Base-by-base conservation (phyloP, 2,329 filamentous ascomycete species). In the Ophiosphaerella herpotricha region DNA sequence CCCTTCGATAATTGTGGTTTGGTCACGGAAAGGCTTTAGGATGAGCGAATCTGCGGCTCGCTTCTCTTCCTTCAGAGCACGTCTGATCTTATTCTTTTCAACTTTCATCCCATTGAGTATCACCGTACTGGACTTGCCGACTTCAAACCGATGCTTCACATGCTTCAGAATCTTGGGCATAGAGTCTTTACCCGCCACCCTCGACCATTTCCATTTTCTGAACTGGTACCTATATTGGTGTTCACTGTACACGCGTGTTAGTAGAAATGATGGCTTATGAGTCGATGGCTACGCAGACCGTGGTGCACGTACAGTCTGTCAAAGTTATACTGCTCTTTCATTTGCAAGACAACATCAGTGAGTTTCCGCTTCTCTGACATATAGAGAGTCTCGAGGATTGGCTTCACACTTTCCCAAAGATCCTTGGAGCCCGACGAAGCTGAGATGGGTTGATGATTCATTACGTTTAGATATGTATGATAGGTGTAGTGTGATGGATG, bases 201-300 rank as follows among this genome's bases (percentile, higher is more conserved):
- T 72, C 39, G 52, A 66, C 45, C 64, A 57, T 5, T 53, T 53
- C 71, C 69, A 72, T 52, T 67, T 66, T 33, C 54, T 65, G 55
- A 73, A 61, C 3, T 66, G 63, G 43, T 71, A 64, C 41, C 70
- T 72, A 53, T 72, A 74, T 42, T 71, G 60, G 34, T 55, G 42
- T 12, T 60, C 63, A 31, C 70, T 73, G 38, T n/a, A 5, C 7
- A 6, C 16, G 37, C 18, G 7, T 29, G 26, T 29, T 3, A 29
- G 26, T 29, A 29, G 4, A 8, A 3, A 29, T 29, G 7, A 6
- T 4, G 37, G 8, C 21, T 26, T 29, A 34, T 26, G 13, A 12
- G 7, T n/a, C 14, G 37, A 2, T 32, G 46, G 26, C 7, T 41
- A 21, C 18, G n/a, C 6, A 40, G 21, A 39, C 21, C 12, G 3